A percentile compares a stretch with the other conserved stretches of the same genome.
Evolutionary conservation across 2,329 filamentous ascomycete species (phyloP).

Genomic region (Blastomyces silverae): DNA sequence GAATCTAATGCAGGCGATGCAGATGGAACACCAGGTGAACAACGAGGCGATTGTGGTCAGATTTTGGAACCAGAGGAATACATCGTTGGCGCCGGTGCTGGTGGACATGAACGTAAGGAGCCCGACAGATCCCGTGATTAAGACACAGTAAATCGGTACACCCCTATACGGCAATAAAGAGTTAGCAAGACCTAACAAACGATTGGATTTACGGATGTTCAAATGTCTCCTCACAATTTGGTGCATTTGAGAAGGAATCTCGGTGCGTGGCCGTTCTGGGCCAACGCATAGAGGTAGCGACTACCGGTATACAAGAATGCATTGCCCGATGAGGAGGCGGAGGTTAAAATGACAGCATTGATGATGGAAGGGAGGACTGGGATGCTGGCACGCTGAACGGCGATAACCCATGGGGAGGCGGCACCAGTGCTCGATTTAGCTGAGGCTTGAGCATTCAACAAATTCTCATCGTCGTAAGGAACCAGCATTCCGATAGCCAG

Average conservation of each 20-base stretch:
- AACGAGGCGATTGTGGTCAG: conserved; percentile 40
- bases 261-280: conserved; percentile 48
- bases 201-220: conserved; percentile 25
- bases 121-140: conserved; percentile 38
- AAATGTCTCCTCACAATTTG: conserved; percentile 35
- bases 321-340: conserved; percentile 63
- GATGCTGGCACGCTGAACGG: conserved; percentile 60
- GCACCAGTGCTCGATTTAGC: conserved; percentile 49
- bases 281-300: conserved; percentile 46
- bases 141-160: conserved; percentile 42
- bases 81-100: conserved; percentile 32
- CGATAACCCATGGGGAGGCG: conserved; percentile 67
- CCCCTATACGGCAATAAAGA: conserved; percentile 26
- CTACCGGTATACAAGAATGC: conserved; percentile 54
- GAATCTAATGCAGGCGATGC: conserved; percentile 44
- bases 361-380: conserved; percentile 62
- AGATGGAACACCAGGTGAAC: conserved; percentile 45
- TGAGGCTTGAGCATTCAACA: conserved; percentile 44
- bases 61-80: conserved; percentile 45
- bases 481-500: conserved; percentile 56
- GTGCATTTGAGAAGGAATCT: conserved; percentile 46
- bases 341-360: conserved; percentile 69
- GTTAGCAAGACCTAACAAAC: conserved; percentile 23
- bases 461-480: conserved; percentile 57
- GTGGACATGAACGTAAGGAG: conserved; percentile 43